Evolutionary conservation across 345 rosid species (phyloP), one percentile per base, ranked within the genome.

Genomic region (Sisymbrium altissimum): DNA sequence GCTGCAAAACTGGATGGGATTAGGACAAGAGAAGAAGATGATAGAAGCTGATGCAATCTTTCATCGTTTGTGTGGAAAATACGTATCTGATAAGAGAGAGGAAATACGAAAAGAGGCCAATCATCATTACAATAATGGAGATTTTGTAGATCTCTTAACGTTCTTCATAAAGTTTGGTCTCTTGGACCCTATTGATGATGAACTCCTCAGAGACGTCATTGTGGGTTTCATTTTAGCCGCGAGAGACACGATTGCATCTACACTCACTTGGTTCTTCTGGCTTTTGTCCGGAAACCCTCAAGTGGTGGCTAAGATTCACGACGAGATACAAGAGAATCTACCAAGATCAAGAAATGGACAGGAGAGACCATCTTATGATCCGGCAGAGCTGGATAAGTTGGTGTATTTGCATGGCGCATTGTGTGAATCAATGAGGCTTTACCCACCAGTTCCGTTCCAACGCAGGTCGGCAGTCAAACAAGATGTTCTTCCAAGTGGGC

Each of bases 251-350:
- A 45, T 49, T 9, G 71, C 66, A 8, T 66, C 67, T 4, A 14
- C 73, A 21, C 72, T 87, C 19, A 38, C 79, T 15, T 83, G 87
- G 86, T 79, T 87, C 56, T 85, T 87, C 25, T 83, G 84, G 86
- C 67, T 71, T 27, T n/a, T 85, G 1, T 74, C 81, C 3, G 66
- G 58, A 54, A 77, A 83, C 35, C 84, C 85, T 6, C 48, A 58
- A 2, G 84, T 76, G 2, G 50, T 68, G 67, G 33, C 30, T 4
- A 79, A 66, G 55, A 79, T 87, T 9, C 56, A 78, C 56, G 65
- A 82, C 39, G 89, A 87, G 38, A 70, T 87, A 6, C 58, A 59
- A 0, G 41, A 25, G 11, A 49, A 49, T 3, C 71, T 68, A 29
- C 72, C 71, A 55, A 33, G 33, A 19, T 39, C 54, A 15, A 35